Conservation (phyloP, 768 basidiomycete genomes). For the Mycena venus region DNA sequence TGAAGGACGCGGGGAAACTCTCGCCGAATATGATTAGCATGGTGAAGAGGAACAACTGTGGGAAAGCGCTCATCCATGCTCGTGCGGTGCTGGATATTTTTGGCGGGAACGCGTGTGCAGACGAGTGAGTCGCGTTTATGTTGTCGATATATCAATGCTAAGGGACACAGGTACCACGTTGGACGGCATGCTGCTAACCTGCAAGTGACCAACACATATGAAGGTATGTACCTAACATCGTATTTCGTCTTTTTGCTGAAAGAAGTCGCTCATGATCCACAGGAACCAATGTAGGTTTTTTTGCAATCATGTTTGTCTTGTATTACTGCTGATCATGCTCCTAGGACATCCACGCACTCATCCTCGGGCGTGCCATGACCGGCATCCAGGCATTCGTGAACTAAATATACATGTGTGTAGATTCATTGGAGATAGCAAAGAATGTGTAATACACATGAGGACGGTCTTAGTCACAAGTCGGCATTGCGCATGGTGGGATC, state of each 20-base stretch:
- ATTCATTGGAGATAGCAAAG: neutral
- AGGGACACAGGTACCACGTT: conserved; percentile 80
- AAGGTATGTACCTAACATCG: conserved; percentile 78
- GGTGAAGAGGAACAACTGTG: conserved; percentile 96
- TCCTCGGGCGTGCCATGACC: conserved; percentile 94
- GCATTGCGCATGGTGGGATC: conserved; percentile 82
- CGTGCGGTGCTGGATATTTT: conserved; percentile 89
- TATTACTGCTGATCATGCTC: conserved; percentile 25
- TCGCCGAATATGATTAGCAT: conserved; percentile 96
- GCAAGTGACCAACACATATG: conserved; percentile 97
- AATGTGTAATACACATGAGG: neutral
- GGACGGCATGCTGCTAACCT: conserved; percentile 95
- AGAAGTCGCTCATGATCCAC: neutral
- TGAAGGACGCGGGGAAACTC: conserved; percentile 82
- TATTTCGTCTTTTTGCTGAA: neutral
- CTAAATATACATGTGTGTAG: conserved; percentile 40
- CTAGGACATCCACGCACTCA: conserved; percentile 93
- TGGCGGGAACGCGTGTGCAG: conserved; percentile 93
- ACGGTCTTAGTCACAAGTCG: conserved; percentile 44
- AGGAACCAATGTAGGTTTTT: conserved; percentile 71
- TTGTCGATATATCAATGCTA: neutral
- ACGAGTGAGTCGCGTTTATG: conserved; percentile 75
- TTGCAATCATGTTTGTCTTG: neutral
- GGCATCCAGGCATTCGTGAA: conserved; percentile 88
- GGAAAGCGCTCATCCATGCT: conserved; percentile 89